Evolutionary conservation across 176 grass and related monocot species (phyloP).

Genomic region (Ampelocalamus luodianensis): DNA sequence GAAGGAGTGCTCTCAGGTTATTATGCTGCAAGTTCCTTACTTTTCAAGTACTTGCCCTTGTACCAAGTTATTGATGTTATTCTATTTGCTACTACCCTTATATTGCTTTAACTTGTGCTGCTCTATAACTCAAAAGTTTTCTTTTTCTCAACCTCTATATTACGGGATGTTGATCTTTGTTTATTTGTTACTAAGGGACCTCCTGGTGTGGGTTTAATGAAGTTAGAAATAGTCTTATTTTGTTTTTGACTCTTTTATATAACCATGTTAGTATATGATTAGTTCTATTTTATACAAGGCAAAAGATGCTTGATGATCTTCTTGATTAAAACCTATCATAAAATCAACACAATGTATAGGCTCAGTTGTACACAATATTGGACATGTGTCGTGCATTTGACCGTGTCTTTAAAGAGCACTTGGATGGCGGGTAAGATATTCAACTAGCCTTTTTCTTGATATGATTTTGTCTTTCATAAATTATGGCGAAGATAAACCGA

Average conservation of each 20-base stretch:
- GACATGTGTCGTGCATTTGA: slow-evolving; percentile 99
- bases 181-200: neutral
- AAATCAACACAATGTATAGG: slow-evolving; percentile 51
- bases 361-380: slow-evolving; percentile 98
- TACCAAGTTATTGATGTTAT: too few relatives aligned
- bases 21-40: too few relatives aligned
- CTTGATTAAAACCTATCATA: neutral
- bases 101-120: neutral
- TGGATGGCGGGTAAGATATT: slow-evolving; percentile 93
- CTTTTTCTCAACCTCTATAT: neutral
- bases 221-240: slow-evolving; percentile 12
- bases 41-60: too few relatives aligned
- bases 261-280: neutral
- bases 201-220: neutral
- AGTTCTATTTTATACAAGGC: neutral
- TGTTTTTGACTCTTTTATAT: neutral
- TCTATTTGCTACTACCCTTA: too few relatives aligned
- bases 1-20: too few relatives aligned
- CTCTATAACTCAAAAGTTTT: neutral
- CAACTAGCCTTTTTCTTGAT: neutral
- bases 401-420: slow-evolving; percentile 95
- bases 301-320: neutral
- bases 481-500: too few relatives aligned
- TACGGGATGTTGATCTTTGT: neutral
- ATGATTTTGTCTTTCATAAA: slow-evolving; percentile 2